Conservation (phyloP, 2,329 filamentous ascomycete genomes). For the Neodidymelliopsis sp. region DNA sequence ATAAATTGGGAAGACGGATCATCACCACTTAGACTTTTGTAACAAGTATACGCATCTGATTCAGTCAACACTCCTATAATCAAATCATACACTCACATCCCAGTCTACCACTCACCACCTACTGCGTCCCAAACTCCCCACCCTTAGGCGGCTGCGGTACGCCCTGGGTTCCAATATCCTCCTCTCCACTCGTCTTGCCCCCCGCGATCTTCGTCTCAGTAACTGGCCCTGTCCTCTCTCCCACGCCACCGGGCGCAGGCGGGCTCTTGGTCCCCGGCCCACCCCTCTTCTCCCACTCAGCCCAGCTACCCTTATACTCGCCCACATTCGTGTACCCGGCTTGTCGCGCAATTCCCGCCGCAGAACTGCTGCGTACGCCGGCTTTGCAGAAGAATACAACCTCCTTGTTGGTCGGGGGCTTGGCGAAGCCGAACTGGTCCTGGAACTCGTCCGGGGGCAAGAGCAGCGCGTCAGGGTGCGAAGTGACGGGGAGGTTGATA, state of each 20-base stretch:
- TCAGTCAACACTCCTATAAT: no score
- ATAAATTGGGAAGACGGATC: neutral
- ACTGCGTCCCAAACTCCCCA: conserved; percentile 18
- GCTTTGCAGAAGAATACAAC: conserved; percentile 89
- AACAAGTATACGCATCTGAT: no score
- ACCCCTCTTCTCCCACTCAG: conserved; percentile 81
- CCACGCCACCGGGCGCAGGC: conserved; percentile 23
- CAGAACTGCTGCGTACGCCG: conserved; percentile 80
- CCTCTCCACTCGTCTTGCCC: conserved; percentile 23
- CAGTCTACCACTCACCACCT: no score
- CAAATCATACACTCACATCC: no score
- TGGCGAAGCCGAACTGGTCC: conserved; percentile 75
- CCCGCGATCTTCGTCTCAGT: conserved; percentile 24
- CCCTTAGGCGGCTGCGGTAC: conserved; percentile 17
- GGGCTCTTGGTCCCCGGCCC: conserved; percentile 58
- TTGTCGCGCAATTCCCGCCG: conserved; percentile 77
- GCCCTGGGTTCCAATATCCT: conserved; percentile 22
- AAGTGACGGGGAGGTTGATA: conserved; percentile 81
- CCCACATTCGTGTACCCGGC: conserved; percentile 77
- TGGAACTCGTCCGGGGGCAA: conserved; percentile 80
- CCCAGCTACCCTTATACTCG: conserved; percentile 78
- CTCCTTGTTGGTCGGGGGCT: conserved; percentile 35
- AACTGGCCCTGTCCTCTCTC: conserved; percentile 25
- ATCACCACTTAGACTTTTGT: neutral
- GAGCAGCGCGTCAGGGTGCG: conserved; percentile 80